A percentile compares a stretch with the other conserved stretches of the same genome.
phyloP scores from a whole-genome alignment of 2,329 filamentous ascomycete species.

The Aspergillus arachidicola region DNA sequence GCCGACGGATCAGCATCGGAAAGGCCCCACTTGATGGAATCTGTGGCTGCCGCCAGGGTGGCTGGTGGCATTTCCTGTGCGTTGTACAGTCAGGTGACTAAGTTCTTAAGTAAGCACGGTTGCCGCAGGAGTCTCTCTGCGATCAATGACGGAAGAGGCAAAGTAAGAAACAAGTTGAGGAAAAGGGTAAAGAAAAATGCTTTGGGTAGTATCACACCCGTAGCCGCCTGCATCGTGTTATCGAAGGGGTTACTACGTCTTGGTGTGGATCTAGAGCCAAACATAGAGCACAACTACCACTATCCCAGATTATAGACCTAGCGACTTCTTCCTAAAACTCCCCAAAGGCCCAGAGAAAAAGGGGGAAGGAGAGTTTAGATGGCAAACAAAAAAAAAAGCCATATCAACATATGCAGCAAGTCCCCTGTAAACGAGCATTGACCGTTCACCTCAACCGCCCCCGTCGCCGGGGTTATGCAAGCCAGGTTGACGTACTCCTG shows the following conservation, averaged over 20 bases:
- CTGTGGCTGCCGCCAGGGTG: constrained; percentile 22
- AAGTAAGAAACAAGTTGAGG: constrained; percentile 1
- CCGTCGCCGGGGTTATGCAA: constrained; percentile 22
- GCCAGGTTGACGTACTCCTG: constrained; percentile 17
- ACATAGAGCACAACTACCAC: neutral
- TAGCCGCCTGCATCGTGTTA: neutral
- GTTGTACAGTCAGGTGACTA: constrained; percentile 5
- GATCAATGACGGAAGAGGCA: constrained; percentile 24
- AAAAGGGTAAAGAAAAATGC: neutral
- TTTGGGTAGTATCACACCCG: neutral
- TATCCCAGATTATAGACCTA: neutral
- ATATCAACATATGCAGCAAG: constrained; percentile 6
- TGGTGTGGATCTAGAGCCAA: neutral
- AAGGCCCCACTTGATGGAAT: constrained; percentile 25
- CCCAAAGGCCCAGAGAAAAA: too few relatives aligned
- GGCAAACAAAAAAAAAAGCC: neutral
- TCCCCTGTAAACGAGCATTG: constrained; percentile 18
- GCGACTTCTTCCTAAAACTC: neutral
- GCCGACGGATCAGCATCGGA: constrained; percentile 28
- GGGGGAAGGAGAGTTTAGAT: neutral
- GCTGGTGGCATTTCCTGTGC: constrained; percentile 13
- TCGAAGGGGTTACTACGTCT: neutral
- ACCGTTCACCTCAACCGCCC: constrained; percentile 6
- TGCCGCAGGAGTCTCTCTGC: constrained; percentile 13
- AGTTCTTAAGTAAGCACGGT: constrained; percentile 17